Base-by-base conservation (phyloP, 805 yeast species). In the Maudiozyma turicensis region DNA sequence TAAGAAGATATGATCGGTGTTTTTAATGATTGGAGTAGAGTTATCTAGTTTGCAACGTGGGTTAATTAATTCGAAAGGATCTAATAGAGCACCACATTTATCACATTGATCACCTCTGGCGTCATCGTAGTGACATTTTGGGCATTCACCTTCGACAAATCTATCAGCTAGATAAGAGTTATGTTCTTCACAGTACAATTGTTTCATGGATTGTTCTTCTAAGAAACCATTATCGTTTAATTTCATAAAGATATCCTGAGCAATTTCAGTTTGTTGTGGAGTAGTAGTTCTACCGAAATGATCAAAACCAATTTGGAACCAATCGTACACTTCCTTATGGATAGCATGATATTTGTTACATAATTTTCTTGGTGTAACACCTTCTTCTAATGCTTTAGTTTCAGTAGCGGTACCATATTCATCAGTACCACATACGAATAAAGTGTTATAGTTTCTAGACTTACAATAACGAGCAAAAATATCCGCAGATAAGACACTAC, bases 41-140 rank as follows among this genome's bases (percentile, higher is more conserved):
- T 80, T 77, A 64, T 93, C 98, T 51, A 91, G 70, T 70, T 93
- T 91, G 78, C 99, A 91, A 59, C 95, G 86, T 46, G 99, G 98
- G 54, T 90, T 77, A 55, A 90, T 81, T 65, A 91, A 78, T 68
- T 91, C 97, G 62, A 88, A 84, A 44, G 98, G 95, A 65, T 90
- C 85, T 58, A 93, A 75, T 55, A 93, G 74, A 51, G 72, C 70
- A 55, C 98, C 98, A 74, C 99, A 91, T 61, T 82, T 82, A 68
- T 91, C 98, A 77, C 99, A 91, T 73, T 93, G 99, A 68, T 91
- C 98, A 58, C 99, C 99, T 69, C 98, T 82, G 29, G 99, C 98
- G 65, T 93, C 98, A 53, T 85, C 95, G 66, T 88, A 91, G 39
- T 74, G 77, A 73, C 99, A 91, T 68, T 83, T 83, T 50, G 98